A percentile compares a stretch with the other conserved stretches of the same genome.
These are phyloP conservation scores for Salicornia ramosissima DNA, from an alignment of 148 eudicot species.

Conservation along the genomic window DNA sequence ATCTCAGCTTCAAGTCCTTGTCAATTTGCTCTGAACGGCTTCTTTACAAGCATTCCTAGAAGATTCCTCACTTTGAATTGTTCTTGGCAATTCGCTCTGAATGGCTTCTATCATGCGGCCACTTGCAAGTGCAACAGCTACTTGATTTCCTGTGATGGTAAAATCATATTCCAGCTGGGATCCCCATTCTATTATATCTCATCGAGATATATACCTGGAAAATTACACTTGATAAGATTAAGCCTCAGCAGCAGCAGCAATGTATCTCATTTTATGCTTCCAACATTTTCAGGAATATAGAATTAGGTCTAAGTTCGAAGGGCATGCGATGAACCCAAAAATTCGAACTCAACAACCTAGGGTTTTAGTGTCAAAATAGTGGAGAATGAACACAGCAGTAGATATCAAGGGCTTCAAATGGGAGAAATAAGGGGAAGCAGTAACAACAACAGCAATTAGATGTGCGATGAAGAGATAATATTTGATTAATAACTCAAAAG, in stretches of 20 bases:
- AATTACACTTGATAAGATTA: background rate
- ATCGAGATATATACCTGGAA: constrained; percentile 60
- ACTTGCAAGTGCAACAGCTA: constrained; percentile 80
- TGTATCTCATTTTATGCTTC: background rate
- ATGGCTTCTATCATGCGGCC: constrained; percentile 67
- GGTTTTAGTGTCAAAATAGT: too few relatives aligned
- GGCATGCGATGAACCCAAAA: too few relatives aligned
- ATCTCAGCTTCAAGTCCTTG: constrained; percentile 75
- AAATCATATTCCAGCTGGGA: constrained; percentile 79
- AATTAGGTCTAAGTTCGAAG: background rate
- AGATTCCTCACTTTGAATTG: constrained; percentile 57
- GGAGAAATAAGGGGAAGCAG: too few relatives aligned
- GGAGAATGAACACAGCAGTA: too few relatives aligned
- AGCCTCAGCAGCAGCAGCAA: background rate
- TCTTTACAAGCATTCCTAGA: constrained; percentile 46
- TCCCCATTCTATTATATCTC: constrained; percentile 85
- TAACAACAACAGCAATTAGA: too few relatives aligned
- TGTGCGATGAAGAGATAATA: too few relatives aligned
- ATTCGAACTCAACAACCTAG: too few relatives aligned
- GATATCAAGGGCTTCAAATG: too few relatives aligned
- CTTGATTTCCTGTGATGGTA: constrained; percentile 50
- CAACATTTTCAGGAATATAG: background rate
- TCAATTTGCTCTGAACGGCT: constrained; percentile 53
- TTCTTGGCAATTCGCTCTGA: constrained; percentile 47
- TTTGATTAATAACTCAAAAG: too few relatives aligned